Evolutionary conservation across 371 early-diverging fungal genomes (phyloP).

Genomic region (Funneliformis caledonium): DNA sequence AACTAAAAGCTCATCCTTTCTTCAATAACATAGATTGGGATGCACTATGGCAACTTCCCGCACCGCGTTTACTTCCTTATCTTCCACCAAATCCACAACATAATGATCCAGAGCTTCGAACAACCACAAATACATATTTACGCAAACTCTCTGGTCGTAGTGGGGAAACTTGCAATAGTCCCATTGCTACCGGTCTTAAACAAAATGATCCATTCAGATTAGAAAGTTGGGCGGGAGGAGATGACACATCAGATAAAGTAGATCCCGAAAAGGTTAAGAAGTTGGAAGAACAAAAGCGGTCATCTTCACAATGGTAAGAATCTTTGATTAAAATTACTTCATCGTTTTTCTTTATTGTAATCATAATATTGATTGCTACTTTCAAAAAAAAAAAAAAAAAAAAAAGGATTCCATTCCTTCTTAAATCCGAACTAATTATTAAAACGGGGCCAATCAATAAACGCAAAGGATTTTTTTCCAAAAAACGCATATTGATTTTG

Average conservation of each 20-base stretch:
- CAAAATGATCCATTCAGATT: slow-evolving; percentile 38
- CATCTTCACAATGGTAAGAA: slow-evolving; percentile 38
- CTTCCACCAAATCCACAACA: slow-evolving; percentile 47
- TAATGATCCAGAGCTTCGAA: slow-evolving; percentile 34
- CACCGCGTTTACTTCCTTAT: slow-evolving; percentile 55
- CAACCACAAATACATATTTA: slow-evolving; percentile 15
- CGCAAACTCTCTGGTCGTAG: slow-evolving; percentile 26
- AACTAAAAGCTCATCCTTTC: slow-evolving; percentile 87
- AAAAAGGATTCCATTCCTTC: slow-evolving; percentile 53
- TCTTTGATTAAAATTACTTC: background rate
- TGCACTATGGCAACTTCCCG: slow-evolving; percentile 55
- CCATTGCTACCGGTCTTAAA: slow-evolving; percentile 32
- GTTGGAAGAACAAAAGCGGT: slow-evolving; percentile 38
- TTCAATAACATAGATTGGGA: slow-evolving; percentile 90
- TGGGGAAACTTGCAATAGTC: slow-evolving; percentile 25
- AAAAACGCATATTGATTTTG: slow-evolving; percentile 65
- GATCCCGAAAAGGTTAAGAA: slow-evolving; percentile 36
- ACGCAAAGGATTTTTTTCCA: slow-evolving; percentile 65
- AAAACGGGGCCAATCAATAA: slow-evolving; percentile 62
- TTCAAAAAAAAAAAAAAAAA: background rate
- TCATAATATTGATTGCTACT: no score
- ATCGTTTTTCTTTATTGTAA: no score
- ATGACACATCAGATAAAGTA: slow-evolving; percentile 17
- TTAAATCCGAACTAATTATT: slow-evolving; percentile 67
- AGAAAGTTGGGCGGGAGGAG: slow-evolving; percentile 37